Percentiles rank a stretch among this genome's conserved stretches.
These are phyloP conservation scores for Vinca minor DNA, from an alignment of 257 asterid species.

Conservation along the genomic window DNA sequence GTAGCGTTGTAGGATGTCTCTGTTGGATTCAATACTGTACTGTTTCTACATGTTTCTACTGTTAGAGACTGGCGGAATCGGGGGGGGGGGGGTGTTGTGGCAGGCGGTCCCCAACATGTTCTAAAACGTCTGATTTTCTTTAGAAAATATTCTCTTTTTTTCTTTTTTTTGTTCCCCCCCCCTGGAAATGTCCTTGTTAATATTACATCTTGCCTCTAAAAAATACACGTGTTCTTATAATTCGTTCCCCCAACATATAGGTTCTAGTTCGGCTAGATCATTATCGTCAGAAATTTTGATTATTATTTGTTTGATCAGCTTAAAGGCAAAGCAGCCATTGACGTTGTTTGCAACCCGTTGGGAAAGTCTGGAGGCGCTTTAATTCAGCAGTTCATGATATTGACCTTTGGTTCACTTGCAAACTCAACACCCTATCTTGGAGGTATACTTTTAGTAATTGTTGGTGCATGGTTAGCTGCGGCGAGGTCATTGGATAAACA, in stretches of 20 bases:
- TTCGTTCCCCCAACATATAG: too few species aligned
- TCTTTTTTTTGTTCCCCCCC: too few species aligned
- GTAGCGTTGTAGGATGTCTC: not conserved
- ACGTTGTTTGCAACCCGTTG: conserved; percentile 89
- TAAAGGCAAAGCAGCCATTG: conserved; percentile 97
- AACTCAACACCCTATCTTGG: conserved; percentile 96
- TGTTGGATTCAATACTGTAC: not conserved
- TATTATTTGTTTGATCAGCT: conserved; percentile 37
- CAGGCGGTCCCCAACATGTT: too few species aligned
- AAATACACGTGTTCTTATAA: too few species aligned
- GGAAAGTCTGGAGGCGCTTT: conserved; percentile 98
- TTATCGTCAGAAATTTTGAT: not conserved
- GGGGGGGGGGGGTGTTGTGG: too few species aligned
- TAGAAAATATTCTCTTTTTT: too few species aligned
- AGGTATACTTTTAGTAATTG: conserved; percentile 74
- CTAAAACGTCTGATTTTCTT: too few species aligned
- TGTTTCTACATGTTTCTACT: not conserved
- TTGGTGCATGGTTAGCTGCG: conserved; percentile 83
- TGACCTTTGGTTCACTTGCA: conserved; percentile 86
- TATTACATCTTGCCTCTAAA: too few species aligned
- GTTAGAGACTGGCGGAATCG: too few species aligned
- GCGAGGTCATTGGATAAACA: conserved; percentile 81
- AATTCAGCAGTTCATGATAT: conserved; percentile 91
- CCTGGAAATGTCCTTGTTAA: too few species aligned
- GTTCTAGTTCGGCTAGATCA: too few species aligned